Evolutionary conservation across 2,329 filamentous ascomycete species (phyloP).

Genomic region (Mycocentrospora acerina): DNA sequence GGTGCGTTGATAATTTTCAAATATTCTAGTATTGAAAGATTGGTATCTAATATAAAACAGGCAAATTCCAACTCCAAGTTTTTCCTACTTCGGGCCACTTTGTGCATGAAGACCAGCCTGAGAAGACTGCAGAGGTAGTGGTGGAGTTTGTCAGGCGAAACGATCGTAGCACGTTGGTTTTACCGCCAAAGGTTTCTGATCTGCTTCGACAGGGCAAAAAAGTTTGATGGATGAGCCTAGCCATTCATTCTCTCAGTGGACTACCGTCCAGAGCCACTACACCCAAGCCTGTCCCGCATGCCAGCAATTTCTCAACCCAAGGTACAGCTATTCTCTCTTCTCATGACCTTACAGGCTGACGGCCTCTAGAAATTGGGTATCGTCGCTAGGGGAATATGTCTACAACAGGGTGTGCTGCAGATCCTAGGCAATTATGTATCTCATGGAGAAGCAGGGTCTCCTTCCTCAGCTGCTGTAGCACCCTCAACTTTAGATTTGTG

Average conservation of each 20-base stretch:
- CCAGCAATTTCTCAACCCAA: no score
- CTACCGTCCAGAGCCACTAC: neutral
- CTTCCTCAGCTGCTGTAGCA: constrained; percentile 14
- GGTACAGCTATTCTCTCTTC: no score
- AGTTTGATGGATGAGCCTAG: constrained; percentile 34
- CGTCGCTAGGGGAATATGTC: neutral
- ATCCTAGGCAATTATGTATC: neutral
- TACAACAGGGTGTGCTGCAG: no score
- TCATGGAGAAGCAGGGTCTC: constrained; percentile 25
- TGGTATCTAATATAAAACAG: constrained; percentile 45
- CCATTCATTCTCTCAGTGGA: neutral
- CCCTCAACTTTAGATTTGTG: constrained; percentile 39
- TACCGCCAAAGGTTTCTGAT: constrained; percentile 82
- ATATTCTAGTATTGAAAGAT: constrained; percentile 1
- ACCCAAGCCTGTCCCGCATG: neutral
- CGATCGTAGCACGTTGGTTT: constrained; percentile 77
- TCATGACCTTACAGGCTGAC: neutral
- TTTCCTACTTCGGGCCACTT: constrained; percentile 96
- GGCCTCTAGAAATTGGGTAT: constrained; percentile 9
- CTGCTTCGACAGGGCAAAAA: constrained; percentile 53
- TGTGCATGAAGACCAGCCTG: constrained; percentile 90
- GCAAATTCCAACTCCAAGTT: constrained; percentile 94
- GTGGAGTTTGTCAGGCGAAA: constrained; percentile 93
- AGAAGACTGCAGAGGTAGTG: constrained; percentile 81
- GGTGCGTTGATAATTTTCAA: constrained; percentile 53